Evolutionary conservation across 257 asterid genomes (phyloP).

Genomic region (Vinca minor): DNA sequence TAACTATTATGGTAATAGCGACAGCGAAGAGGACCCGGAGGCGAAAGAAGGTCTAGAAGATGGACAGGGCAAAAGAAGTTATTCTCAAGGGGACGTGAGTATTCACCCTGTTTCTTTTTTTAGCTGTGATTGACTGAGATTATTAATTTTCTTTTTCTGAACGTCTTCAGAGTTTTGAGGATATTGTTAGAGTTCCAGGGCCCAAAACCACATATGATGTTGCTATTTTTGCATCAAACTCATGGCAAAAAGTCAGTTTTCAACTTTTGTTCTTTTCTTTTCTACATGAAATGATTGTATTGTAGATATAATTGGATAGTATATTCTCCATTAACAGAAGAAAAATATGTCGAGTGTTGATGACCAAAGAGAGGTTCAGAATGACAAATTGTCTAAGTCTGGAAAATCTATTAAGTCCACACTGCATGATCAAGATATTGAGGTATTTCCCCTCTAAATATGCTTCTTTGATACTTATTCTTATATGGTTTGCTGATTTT

Average conservation of each 20-base stretch:
- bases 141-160: too few species aligned
- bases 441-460: slow-evolving; percentile 37
- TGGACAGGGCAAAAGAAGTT: too few species aligned
- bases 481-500: slow-evolving; percentile 7
- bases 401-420: slow-evolving; percentile 18
- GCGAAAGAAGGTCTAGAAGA: slow-evolving; percentile 22
- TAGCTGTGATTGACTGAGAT: too few species aligned
- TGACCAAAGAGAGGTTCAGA: slow-evolving; percentile 26
- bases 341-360: slow-evolving; percentile 28
- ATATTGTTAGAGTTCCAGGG: slow-evolving; percentile 43
- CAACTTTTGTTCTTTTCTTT: neutral
- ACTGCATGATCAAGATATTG: slow-evolving; percentile 24
- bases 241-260: slow-evolving; percentile 47
- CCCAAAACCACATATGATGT: slow-evolving; percentile 62
- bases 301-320: slow-evolving; percentile 3
- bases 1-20: slow-evolving; percentile 62
- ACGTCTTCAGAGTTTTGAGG: slow-evolving; percentile 15
- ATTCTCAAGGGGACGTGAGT: too few species aligned
- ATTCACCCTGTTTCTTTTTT: too few species aligned
- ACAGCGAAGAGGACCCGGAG: slow-evolving; percentile 54
- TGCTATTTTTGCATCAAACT: slow-evolving; percentile 52
- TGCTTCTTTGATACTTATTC: slow-evolving; percentile 2
- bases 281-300: neutral
- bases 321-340: slow-evolving; percentile 28
- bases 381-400: slow-evolving; percentile 16